phyloP scores from a whole-genome alignment of 1,284 basidiomycete genomes.

The Pseudozyma sp. region DNA sequence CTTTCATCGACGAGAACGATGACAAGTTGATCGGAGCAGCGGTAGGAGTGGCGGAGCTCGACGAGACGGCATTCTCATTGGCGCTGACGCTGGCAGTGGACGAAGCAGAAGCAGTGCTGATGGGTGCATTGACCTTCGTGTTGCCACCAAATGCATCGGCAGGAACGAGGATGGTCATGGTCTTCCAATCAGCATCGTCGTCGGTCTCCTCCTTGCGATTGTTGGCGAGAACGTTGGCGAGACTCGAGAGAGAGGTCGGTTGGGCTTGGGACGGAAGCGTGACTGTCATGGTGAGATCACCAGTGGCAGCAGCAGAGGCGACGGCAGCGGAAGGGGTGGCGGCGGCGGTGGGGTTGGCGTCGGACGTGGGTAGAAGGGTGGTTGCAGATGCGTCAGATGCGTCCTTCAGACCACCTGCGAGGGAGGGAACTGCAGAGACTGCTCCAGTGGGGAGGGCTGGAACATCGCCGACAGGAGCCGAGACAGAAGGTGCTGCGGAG shows the following conservation, averaged over 20 bases:
- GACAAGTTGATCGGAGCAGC: conserved; percentile 29
- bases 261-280: conserved; percentile 29
- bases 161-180: conserved; percentile 47
- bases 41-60: not conserved
- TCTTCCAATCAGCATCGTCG: conserved; percentile 30
- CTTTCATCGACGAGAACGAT: conserved; percentile 28
- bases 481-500: conserved; percentile 13
- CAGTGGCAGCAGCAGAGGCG: conserved; percentile 8
- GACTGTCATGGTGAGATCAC: conserved; percentile 37
- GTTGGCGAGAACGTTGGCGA: conserved; percentile 16
- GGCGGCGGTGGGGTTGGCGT: conserved; percentile 3
- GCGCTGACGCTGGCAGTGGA: not conserved
- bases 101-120: conserved; percentile 10
- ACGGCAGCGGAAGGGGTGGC: not conserved
- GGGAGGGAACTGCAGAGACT: conserved; percentile 15
- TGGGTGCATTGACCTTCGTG: conserved; percentile 15
- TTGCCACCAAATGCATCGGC: conserved; percentile 35
- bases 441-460: not conserved
- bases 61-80: conserved; percentile 2
- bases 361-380: conserved; percentile 19
- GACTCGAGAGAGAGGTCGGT: conserved; percentile 20
- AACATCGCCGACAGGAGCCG: not conserved
- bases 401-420: conserved; percentile 11
- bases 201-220: conserved; percentile 2
- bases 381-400: conserved; percentile 25